Evolutionary conservation across 345 rosid species (phyloP).

Genomic region (Aquilaria yunnanensis): DNA sequence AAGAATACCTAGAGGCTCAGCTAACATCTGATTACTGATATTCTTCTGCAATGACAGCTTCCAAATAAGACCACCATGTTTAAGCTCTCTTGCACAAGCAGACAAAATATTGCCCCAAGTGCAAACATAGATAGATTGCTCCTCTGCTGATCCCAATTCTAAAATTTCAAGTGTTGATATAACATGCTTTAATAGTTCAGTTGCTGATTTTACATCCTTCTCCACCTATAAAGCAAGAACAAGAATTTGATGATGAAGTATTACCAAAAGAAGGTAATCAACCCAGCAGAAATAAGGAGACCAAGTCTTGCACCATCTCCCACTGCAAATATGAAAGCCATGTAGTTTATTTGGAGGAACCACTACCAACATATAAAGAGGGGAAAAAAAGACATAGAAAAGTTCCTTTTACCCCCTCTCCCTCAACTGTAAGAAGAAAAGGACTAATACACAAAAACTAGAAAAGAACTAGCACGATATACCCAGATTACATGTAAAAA

Average conservation of each 20-base stretch:
- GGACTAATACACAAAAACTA: no score
- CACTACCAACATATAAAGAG: not conserved
- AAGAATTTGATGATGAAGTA: conserved; percentile 2
- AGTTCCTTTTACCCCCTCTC: no score
- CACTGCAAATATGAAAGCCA: no score
- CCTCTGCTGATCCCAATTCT: conserved; percentile 44
- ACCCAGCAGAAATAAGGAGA: not conserved
- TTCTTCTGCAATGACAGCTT: conserved; percentile 42
- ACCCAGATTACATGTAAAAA: no score
- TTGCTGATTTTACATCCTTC: conserved; percentile 40
- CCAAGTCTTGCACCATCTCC: no score
- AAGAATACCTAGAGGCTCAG: conserved; percentile 51
- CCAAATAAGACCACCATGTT: conserved; percentile 78
- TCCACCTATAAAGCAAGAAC: conserved; percentile 50
- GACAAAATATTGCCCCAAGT: conserved; percentile 59
- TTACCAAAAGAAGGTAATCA: conserved; percentile 9
- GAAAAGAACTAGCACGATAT: no score
- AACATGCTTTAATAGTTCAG: conserved; percentile 56
- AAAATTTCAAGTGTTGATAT: conserved; percentile 46
- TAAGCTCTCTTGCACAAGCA: conserved; percentile 63
- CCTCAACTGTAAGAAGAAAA: no score
- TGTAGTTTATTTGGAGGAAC: not conserved
- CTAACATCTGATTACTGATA: conserved; percentile 37
- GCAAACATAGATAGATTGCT: conserved; percentile 47
- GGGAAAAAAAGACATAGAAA: not conserved